These are phyloP conservation scores for Fusarium devonianum DNA, from an alignment of 2,329 filamentous ascomycete species.

Conservation along the genomic window DNA sequence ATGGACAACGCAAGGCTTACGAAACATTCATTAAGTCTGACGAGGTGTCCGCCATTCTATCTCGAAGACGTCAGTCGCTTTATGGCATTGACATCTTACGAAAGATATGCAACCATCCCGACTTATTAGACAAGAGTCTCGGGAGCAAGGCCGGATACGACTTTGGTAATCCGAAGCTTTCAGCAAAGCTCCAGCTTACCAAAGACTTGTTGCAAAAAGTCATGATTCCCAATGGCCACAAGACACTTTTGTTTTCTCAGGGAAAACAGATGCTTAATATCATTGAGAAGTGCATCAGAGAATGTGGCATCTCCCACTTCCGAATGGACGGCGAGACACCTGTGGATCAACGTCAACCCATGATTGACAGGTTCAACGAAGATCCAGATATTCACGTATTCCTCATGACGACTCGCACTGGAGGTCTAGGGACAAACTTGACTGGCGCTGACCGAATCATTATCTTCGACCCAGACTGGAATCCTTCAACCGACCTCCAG, in stretches of 20 bases:
- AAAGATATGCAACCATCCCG: slow-evolving; percentile 98
- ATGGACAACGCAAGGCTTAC: slow-evolving; percentile 79
- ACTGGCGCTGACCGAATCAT: slow-evolving; percentile 96
- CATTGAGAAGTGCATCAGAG: slow-evolving; percentile 79
- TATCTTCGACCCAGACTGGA: slow-evolving; percentile 99
- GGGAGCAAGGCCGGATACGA: slow-evolving; percentile 68
- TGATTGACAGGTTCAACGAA: slow-evolving; percentile 94
- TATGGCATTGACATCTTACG: slow-evolving; percentile 91
- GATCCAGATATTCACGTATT: slow-evolving; percentile 84
- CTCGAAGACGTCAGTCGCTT: slow-evolving; percentile 77
- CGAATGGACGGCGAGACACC: slow-evolving; percentile 94
- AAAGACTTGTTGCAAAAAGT: slow-evolving; percentile 80
- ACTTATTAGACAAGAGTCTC: slow-evolving; percentile 73
- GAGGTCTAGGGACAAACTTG: slow-evolving; percentile 90
- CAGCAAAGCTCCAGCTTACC: slow-evolving; percentile 95
- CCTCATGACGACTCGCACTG: slow-evolving; percentile 92
- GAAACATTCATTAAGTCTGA: slow-evolving; percentile 81
- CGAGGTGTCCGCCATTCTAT: slow-evolving; percentile 84
- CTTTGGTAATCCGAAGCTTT: slow-evolving; percentile 81
- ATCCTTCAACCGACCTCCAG: slow-evolving; percentile 94
- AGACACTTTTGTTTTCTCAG: slow-evolving; percentile 91
- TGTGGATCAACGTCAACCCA: slow-evolving; percentile 84
- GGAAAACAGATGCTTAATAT: slow-evolving; percentile 96
- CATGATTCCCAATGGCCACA: slow-evolving; percentile 91
- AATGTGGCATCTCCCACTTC: slow-evolving; percentile 76